A percentile compares a stretch with the other conserved stretches of the same genome.
phyloP scores from a whole-genome alignment of 306 rosid species.

The Vachellia pachyceras region DNA sequence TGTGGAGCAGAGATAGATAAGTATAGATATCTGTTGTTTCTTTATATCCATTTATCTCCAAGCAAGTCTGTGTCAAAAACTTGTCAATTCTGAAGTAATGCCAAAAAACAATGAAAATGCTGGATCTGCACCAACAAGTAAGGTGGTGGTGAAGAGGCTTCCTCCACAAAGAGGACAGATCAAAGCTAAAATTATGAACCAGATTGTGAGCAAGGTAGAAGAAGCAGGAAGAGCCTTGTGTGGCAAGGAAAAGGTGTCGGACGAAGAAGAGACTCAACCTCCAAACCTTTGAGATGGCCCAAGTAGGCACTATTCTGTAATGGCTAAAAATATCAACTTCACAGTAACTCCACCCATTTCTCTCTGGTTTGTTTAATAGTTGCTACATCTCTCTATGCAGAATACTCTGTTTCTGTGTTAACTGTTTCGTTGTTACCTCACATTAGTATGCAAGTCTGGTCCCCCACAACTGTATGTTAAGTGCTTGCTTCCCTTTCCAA shows the following conservation, averaged over 20 bases:
- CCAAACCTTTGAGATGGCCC: conserved; percentile 24
- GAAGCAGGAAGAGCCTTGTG: conserved; percentile 41
- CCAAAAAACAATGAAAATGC: conserved; percentile 34
- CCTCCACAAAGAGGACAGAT: conserved; percentile 67
- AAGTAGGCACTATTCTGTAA: conserved; percentile 14
- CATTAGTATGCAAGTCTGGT: not conserved
- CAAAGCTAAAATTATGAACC: conserved; percentile 49
- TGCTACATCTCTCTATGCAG: conserved; percentile 2
- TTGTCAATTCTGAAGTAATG: conserved; percentile 22
- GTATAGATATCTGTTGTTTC: conserved; percentile 18
- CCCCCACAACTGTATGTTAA: not conserved
- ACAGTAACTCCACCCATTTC: conserved; percentile 19
- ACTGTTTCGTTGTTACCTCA: conserved; percentile 7
- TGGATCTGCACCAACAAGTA: conserved; percentile 24
- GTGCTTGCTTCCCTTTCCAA: conserved; percentile 9
- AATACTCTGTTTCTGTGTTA: conserved; percentile 1
- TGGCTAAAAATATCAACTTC: not conserved
- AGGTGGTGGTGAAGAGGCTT: conserved; percentile 40
- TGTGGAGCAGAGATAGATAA: not conserved
- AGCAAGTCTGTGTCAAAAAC: conserved; percentile 4
- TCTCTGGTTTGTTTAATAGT: conserved; percentile 16
- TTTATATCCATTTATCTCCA: not conserved
- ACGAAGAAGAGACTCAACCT: conserved; percentile 31
- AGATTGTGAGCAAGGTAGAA: conserved; percentile 38
- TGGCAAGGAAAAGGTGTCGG: conserved; percentile 43